Conservation (phyloP, 169 alveolate species). For the Plasmodium vivax region DNA sequence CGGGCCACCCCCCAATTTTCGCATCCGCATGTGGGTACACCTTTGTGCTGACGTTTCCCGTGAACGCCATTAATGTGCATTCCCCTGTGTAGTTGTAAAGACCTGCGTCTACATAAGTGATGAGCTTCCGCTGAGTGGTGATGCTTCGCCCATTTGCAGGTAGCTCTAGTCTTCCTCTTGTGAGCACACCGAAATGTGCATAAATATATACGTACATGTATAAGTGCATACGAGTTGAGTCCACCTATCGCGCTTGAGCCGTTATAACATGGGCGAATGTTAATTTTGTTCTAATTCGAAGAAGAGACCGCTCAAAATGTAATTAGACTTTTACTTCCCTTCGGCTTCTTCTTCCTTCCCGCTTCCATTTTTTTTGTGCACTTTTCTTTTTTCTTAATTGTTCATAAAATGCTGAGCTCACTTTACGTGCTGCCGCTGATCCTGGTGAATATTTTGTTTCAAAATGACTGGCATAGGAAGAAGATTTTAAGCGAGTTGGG, state of each 20-base stretch:
- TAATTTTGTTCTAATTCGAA: neutral
- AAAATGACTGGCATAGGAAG: conserved; percentile 9
- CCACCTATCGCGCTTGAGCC: neutral
- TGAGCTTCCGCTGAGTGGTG: neutral
- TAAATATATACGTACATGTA: neutral
- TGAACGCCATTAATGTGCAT: neutral
- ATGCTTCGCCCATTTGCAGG: neutral
- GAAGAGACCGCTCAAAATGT: neutral
- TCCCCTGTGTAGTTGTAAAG: neutral
- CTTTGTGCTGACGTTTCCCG: neutral
- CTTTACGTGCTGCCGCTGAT: conserved; percentile 48
- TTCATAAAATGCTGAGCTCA: conserved; percentile 31
- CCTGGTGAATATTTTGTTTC: conserved; percentile 8
- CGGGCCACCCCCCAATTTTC: neutral
- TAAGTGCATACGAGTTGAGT: neutral
- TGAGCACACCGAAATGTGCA: neutral
- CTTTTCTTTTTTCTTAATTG: neutral
- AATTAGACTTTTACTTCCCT: conserved; percentile 3
- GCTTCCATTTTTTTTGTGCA: neutral
- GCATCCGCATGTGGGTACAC: neutral
- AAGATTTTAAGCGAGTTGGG: neutral
- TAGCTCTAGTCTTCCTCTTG: neutral
- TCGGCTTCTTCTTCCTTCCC: neutral
- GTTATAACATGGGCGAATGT: neutral
- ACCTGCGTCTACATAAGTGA: neutral